Base-by-base conservation (phyloP, 176 grass and related monocot genomes). In the Triticum dicoccoides region DNA sequence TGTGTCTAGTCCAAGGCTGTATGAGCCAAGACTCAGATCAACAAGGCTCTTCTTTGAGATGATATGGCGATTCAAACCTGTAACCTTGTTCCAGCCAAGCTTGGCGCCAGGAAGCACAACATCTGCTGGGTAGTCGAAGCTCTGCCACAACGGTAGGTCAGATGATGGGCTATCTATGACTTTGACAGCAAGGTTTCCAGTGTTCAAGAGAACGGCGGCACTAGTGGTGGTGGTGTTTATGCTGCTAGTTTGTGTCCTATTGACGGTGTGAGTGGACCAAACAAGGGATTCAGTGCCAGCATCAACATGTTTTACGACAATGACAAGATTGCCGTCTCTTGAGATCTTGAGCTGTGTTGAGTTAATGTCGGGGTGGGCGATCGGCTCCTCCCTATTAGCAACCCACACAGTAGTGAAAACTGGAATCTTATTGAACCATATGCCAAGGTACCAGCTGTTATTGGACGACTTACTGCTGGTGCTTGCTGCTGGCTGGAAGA, bases 401-500 rank as follows among this genome's bases (percentile, higher is more conserved):
- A 74, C 71, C 71, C 71, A 74, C 23, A 47, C 71, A 0, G 8
- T 42, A 74, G 41, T 74, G 14, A 74, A 74, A 74, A 47, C 23
- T 25, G 39, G 71, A 24, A 74, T 74, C 11, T 74, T 47, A 47
- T 74, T 74, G 39, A 74, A 74, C 71, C 71, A 74, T 74, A 74
- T 74, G 39, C 71, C 71, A 74, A 74, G 71, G 71, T 74, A 74
- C 71, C 71, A 74, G 11, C 3, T 13, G 12, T 74, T 74, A 6
- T 74, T 12, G 41, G 71, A 49, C 23, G 65, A 69, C 80, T 82
- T 82, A 82, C 80, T 56, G 45, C 1, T 20, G 30, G 0, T 9
- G 51, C 17, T 56, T 3, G 7, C 54, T 0, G 61, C 8, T 66
- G 61, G 35, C n/a, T 62, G 72, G 82, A 90, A 90, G 77, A 93